A percentile compares a stretch with the other conserved stretches of the same genome.
phyloP scores from a whole-genome alignment of 164 flowering plant genomes.

The Aristolochia contorta region DNA sequence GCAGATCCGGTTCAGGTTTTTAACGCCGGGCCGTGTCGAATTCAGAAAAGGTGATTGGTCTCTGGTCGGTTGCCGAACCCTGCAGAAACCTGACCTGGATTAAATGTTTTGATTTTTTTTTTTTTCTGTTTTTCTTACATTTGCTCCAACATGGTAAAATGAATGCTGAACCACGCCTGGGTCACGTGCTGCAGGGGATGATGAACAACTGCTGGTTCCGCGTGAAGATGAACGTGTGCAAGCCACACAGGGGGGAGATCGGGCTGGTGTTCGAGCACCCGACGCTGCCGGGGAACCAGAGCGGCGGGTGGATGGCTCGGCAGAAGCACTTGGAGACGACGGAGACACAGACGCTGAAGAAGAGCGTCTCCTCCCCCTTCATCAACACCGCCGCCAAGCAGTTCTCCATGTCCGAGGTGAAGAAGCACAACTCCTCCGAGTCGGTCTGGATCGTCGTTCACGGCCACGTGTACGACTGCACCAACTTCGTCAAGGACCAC shows the following conservation, averaged over 20 bases:
- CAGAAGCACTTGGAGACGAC: slow-evolving; percentile 47
- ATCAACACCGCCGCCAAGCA: slow-evolving; percentile 61
- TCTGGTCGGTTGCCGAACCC: too few species aligned
- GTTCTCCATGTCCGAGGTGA: slow-evolving; percentile 61
- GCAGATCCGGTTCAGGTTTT: too few species aligned
- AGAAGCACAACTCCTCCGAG: slow-evolving; percentile 55
- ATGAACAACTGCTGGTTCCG: slow-evolving; percentile 99
- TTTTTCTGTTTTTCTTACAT: too few species aligned
- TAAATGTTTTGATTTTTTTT: too few species aligned
- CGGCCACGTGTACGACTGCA: slow-evolving; percentile 87
- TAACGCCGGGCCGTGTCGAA: too few species aligned
- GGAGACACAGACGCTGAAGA: slow-evolving; percentile 40
- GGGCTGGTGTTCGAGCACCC: slow-evolving; percentile 94
- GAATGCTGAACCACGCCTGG: too few species aligned
- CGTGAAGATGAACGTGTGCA: slow-evolving; percentile 68
- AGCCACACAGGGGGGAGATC: slow-evolving; percentile 66
- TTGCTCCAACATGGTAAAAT: too few species aligned
- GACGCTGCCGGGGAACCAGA: slow-evolving; percentile 68
- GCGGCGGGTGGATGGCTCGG: slow-evolving; percentile 95
- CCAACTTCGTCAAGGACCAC: slow-evolving; percentile 78
- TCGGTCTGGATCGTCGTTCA: slow-evolving; percentile 95
- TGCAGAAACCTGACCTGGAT: too few species aligned
- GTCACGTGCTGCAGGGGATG: slow-evolving; percentile 62
- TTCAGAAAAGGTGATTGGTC: too few species aligned
- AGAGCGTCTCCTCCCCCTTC: slow-evolving; percentile 66